Base-by-base conservation (phyloP, 306 rosid species). In the Cucumis cinereus region DNA sequence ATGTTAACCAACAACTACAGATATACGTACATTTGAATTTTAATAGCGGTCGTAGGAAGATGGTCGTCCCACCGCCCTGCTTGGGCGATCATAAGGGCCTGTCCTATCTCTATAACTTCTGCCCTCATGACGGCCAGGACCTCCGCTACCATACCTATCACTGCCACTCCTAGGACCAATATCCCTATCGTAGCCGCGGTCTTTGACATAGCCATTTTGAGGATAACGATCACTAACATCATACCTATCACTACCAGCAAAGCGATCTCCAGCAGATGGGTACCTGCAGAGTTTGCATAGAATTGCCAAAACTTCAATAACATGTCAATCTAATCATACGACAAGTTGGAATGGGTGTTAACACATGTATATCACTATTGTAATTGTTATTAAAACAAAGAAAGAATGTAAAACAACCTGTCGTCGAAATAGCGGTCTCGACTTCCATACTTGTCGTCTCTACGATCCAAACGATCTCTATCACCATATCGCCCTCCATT, bases 401-500 rank as follows among this genome's bases (percentile, higher is more conserved):
- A 62, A 62, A 35, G 17, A 24, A 62, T 30, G 70, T 62, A 15
- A 30, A 58, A 28, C 58, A 87, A 92, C 99, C 98, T 92, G 89
- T 95, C 97, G 78, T 85, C 83, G 11, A 82, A 61, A 83, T 84
- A 86, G 80, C 97, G 96, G 81, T 89, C 97, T 16, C 93, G 96
- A 79, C 85, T 79, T 24, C 92, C 90, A 82, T 92, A 92, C 79
- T 92, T 94, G 90, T 85, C 82, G 59, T 95, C 99, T 16, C 93
- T 88, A 83, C 78, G 82, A 74, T 95, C 98, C 78, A 89, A 79
- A 35, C 88, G 96, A 67, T 90, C 97, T 88, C 89, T 86, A 26
- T 92, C 96, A 62, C 92, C 95, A 80, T 82, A 88, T 50, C 95
- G 93, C 45, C 96, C 96, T 75, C 90, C 91, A 58, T 92, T 96